phyloP scores from a whole-genome alignment of 2,329 filamentous ascomycete genomes.

The Keithomyces neogunnii region DNA sequence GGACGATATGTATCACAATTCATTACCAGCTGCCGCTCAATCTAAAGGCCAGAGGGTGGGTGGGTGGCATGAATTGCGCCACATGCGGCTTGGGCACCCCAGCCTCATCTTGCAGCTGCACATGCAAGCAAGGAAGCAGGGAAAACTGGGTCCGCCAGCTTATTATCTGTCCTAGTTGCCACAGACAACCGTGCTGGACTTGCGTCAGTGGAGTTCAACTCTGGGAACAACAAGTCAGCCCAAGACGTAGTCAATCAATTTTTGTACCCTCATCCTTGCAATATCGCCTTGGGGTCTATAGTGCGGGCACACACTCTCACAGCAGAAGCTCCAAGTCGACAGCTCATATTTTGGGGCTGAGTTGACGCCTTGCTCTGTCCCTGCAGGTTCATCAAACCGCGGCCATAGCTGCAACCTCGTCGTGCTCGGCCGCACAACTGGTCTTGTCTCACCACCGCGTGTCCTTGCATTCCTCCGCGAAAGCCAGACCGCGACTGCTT shows the following conservation, averaged over 20 bases:
- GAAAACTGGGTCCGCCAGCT: not conserved
- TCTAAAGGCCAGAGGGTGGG: not conserved
- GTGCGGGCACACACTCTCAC: not conserved
- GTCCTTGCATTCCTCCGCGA: not conserved
- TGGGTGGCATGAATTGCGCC: not conserved
- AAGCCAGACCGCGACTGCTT: not conserved
- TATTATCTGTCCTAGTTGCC: constrained; percentile 21
- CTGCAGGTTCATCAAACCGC: constrained; percentile 1
- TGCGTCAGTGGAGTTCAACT: constrained; percentile 22
- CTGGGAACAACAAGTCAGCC: constrained; percentile 4
- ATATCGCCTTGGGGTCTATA: not conserved
- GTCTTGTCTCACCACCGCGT: constrained; percentile 6
- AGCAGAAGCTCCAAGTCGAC: not conserved
- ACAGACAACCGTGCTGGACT: constrained; percentile 28
- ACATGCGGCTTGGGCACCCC: constrained; percentile 3
- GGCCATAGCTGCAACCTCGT: constrained; percentile 6
- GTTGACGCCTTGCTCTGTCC: constrained; percentile 1
- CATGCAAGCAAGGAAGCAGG: no score
- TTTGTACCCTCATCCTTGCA: constrained; percentile 8
- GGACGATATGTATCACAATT: not conserved
- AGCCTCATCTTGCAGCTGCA: not conserved
- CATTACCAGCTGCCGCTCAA: not conserved
- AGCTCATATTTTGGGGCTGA: constrained; percentile 6
- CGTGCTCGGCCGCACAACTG: constrained; percentile 3
- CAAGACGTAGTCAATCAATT: not conserved